Percentiles rank a stretch among this genome's conserved stretches.
Conservation (phyloP, 768 basidiomycete genomes). For the Candolleomyces aberdarensis region DNA sequence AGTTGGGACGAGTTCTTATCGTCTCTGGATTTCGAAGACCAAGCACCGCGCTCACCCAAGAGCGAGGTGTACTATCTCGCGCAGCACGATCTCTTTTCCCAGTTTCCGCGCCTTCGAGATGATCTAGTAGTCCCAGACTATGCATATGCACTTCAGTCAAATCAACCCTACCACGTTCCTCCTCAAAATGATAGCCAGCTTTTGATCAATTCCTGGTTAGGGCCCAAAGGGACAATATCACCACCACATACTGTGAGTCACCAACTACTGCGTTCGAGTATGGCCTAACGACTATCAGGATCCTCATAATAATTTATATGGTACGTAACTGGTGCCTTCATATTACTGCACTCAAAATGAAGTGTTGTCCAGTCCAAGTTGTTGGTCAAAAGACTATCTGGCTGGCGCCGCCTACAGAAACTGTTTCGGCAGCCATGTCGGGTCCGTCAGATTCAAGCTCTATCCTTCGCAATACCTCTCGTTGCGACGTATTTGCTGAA, state of each 20-base stretch:
- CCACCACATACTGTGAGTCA: slow-evolving; percentile 80
- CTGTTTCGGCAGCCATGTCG: slow-evolving; percentile 54
- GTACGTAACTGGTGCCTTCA: slow-evolving; percentile 34
- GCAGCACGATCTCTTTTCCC: slow-evolving; percentile 81
- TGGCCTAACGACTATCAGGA: slow-evolving; percentile 51
- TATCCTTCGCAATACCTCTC: slow-evolving; percentile 78
- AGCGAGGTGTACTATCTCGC: slow-evolving; percentile 68
- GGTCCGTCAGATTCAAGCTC: slow-evolving; percentile 39
- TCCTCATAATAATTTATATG: slow-evolving; percentile 89
- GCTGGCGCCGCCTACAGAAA: slow-evolving; percentile 69
- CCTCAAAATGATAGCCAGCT: slow-evolving; percentile 65
- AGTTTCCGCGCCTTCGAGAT: slow-evolving; percentile 73
- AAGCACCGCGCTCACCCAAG: slow-evolving; percentile 9
- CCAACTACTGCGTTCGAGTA: slow-evolving; percentile 8
- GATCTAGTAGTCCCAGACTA: slow-evolving; percentile 91
- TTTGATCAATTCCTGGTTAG: slow-evolving; percentile 79
- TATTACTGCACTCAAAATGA: not conserved
- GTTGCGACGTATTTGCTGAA: slow-evolving; percentile 68
- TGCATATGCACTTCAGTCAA: slow-evolving; percentile 54
- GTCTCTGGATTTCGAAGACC: slow-evolving; percentile 34
- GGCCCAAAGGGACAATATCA: slow-evolving; percentile 73
- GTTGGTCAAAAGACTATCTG: slow-evolving; percentile 89
- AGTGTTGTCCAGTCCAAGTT: slow-evolving; percentile 65
- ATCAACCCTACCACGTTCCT: slow-evolving; percentile 52
- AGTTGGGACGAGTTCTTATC: slow-evolving; percentile 73